Evolutionary conservation across 805 yeast genomes (phyloP), one percentile per base, ranked within the genome.

Genomic region (Yamadazyma laniorum): DNA sequence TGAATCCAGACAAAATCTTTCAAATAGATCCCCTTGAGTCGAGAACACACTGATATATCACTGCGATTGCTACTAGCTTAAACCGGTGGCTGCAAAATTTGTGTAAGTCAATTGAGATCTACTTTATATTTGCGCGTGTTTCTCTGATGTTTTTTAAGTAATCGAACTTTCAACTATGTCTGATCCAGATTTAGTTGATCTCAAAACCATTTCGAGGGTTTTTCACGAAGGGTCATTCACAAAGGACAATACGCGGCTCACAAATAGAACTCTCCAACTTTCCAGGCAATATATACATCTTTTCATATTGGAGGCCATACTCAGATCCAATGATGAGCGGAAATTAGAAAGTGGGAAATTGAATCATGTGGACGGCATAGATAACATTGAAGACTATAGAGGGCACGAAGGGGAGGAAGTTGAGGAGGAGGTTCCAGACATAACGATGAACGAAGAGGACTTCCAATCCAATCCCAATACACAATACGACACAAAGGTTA

Each of bases 1-100:
- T 85, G 58, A 85, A 85, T 51, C 90, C 90, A 0, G 93, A 85
- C 47, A 86, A 85, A 55, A 73, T 85, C 18, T 82, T 85, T 61
- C 72, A 69, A 47, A 75, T 80, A n/a, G 88, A 82, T 52, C 84
- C 85, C 11, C 16, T 18, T n/a, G 72, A 59, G 29, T n/a, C 17
- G 5, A 34, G 43, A 21, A 13, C 32, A 16, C 47, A 43, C 31
- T 40, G 33, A 21, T 11, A 22, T 12, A 19, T 18, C 5, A 12
- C 12, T 28, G 7, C 22, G 22, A n/a, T 23, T n/a, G n/a, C n/a
- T n/a, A n/a, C n/a, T n/a, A n/a, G n/a, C n/a, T n/a, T n/a, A n/a
- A n/a, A n/a, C 7, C 5, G 9, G 11, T 33, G 30, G 36, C 36
- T 33, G 36, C 36, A 33, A 33, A 33, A 25, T 15, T 15, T 6